These are phyloP conservation scores for Penicillium canescens DNA, from an alignment of 495 filamentous ascomycete species.

Conservation along the genomic window DNA sequence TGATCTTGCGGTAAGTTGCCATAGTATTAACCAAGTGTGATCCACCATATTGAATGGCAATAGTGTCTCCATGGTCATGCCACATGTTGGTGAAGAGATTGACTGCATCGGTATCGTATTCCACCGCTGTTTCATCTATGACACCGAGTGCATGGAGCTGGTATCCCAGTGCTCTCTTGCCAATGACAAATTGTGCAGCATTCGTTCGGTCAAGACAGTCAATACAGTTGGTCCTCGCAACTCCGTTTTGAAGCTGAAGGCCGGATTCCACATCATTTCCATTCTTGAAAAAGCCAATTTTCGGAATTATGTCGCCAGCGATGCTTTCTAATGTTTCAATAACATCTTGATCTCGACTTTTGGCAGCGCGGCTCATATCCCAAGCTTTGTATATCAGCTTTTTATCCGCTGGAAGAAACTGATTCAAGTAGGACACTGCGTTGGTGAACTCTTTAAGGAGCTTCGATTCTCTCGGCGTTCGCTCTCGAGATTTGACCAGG, in stretches of 20 bases:
- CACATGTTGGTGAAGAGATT: slow-evolving; percentile 96
- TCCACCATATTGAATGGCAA: slow-evolving; percentile 96
- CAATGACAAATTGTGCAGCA: slow-evolving; percentile 96
- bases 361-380: slow-evolving; percentile 97
- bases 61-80: slow-evolving; percentile 95
- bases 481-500: slow-evolving; percentile 85
- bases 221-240: slow-evolving; percentile 95
- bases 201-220: slow-evolving; percentile 97
- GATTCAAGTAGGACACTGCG: slow-evolving; percentile 90
- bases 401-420: slow-evolving; percentile 80
- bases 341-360: slow-evolving; percentile 93
- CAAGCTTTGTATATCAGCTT: slow-evolving; percentile 92
- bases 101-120: slow-evolving; percentile 93
- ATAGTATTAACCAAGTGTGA: slow-evolving; percentile 98
- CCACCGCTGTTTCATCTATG: slow-evolving; percentile 72
- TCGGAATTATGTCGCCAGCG: slow-evolving; percentile 78
- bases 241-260: slow-evolving; percentile 81
- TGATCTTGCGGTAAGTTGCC: slow-evolving; percentile 98
- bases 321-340: slow-evolving; percentile 88
- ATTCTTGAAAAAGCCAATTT: slow-evolving; percentile 94
- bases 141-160: slow-evolving; percentile 93
- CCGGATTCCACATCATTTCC: slow-evolving; percentile 64
- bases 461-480: slow-evolving; percentile 91
- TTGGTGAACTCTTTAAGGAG: slow-evolving; percentile 84
- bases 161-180: slow-evolving; percentile 89